These are phyloP conservation scores for Phlebopus sp. DNA, from an alignment of 1,284 basidiomycete species.

Conservation along the genomic window DNA sequence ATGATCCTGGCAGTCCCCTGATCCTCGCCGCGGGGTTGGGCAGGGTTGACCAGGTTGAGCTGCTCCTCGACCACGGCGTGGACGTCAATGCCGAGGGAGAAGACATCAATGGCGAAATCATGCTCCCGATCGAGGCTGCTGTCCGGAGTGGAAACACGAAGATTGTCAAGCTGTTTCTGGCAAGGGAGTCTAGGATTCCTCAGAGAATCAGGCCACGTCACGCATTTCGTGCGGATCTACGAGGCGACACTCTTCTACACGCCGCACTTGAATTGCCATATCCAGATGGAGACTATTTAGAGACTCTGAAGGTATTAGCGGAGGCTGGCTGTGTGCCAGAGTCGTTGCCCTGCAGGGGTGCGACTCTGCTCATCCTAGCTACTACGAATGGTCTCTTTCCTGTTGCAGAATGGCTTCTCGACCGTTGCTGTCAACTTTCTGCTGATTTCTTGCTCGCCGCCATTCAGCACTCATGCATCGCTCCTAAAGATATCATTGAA, in stretches of 20 bases:
- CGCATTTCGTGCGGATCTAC: background rate
- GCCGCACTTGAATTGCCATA: background rate
- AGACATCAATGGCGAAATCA: no score
- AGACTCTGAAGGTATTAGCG: background rate
- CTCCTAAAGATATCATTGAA: no score
- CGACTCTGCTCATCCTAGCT: background rate
- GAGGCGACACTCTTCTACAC: background rate
- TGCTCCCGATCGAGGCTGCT: background rate
- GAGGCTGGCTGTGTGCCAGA: background rate
- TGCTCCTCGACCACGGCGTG: slow-evolving; percentile 2
- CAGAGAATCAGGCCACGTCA: background rate
- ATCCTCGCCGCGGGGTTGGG: background rate
- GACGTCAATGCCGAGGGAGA: slow-evolving; percentile 1
- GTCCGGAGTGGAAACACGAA: background rate
- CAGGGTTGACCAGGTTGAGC: background rate
- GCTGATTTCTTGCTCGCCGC: background rate
- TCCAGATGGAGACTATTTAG: no score
- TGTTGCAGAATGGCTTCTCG: background rate
- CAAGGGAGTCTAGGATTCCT: background rate
- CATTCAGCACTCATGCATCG: background rate
- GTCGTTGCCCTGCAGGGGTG: background rate
- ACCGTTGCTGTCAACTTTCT: background rate
- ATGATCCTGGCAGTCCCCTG: background rate
- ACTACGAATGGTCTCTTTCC: background rate
- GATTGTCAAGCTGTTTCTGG: background rate